phyloP scores from a whole-genome alignment of 805 yeast species.

The Cyberlindnera sargentensis region DNA sequence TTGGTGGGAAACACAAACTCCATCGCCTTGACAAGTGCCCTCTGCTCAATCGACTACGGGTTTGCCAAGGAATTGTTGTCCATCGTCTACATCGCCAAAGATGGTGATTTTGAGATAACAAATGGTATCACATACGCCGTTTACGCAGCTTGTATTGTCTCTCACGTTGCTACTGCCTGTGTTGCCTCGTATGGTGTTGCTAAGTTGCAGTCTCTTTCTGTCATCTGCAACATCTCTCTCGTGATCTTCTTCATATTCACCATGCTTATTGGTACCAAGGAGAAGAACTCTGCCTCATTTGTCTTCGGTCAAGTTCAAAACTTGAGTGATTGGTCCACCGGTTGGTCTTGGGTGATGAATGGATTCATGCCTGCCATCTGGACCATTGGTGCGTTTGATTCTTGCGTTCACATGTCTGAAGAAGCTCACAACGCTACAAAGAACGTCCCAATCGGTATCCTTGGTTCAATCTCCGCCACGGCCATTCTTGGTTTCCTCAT shows the following conservation, averaged over 20 bases:
- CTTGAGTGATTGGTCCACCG: constrained; percentile 45
- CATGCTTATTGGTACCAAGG: constrained; percentile 49
- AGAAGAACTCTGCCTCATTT: constrained; percentile 37
- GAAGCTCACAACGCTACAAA: constrained; percentile 56
- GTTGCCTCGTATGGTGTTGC: constrained; percentile 52
- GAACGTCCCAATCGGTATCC: constrained; percentile 58
- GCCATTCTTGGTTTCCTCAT: constrained; percentile 52
- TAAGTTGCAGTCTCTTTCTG: constrained; percentile 52
- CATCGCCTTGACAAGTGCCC: constrained; percentile 57
- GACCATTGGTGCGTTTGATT: constrained; percentile 71
- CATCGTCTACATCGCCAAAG: constrained; percentile 45
- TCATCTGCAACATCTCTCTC: constrained; percentile 44
- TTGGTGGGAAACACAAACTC: constrained; percentile 64
- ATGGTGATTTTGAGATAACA: constrained; percentile 50
- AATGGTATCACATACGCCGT: constrained; percentile 54
- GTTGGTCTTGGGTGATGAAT: constrained; percentile 46
- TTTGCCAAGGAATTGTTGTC: constrained; percentile 54
- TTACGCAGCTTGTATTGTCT: constrained; percentile 50
- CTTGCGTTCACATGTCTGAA: constrained; percentile 66
- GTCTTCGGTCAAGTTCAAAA: constrained; percentile 49
- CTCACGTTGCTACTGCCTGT: constrained; percentile 48
- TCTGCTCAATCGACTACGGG: constrained; percentile 66
- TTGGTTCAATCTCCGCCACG: constrained; percentile 49
- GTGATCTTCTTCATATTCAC: constrained; percentile 54
- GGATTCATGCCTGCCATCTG: constrained; percentile 60